These are phyloP conservation scores for Dictyostelium firmibasis DNA, from an alignment of 78 protist species.

Conservation along the genomic window DNA sequence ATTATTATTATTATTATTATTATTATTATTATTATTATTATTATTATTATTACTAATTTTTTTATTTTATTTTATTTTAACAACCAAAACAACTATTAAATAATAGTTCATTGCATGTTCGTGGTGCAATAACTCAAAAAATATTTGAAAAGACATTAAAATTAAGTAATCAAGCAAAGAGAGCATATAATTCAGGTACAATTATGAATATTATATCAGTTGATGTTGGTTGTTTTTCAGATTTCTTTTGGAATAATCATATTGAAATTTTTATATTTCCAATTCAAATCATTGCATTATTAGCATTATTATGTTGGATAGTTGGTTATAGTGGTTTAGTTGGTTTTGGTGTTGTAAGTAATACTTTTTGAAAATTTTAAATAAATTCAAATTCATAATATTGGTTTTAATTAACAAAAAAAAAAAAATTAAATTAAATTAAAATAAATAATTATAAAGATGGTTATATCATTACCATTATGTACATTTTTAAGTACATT, in stretches of 20 bases:
- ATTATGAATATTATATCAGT: constrained; percentile 31
- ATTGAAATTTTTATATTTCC: constrained; percentile 8
- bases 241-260: constrained; percentile 24
- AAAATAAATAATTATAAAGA: too few species aligned
- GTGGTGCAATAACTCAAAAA: constrained; percentile 3
- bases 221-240: constrained; percentile 32
- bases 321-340: constrained; percentile 51
- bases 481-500: background rate
- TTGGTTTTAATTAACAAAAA: too few species aligned
- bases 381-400: too few species aligned
- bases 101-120: background rate
- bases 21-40: too few species aligned
- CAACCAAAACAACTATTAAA: too few species aligned
- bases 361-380: too few species aligned
- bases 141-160: constrained; percentile 16
- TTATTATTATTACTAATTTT: too few species aligned
- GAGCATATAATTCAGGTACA: background rate
- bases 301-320: constrained; percentile 18
- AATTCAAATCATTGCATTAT: constrained; percentile 27
- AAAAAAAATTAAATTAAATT: too few species aligned
- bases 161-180: constrained; percentile 5
- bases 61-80: too few species aligned
- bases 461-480: constrained; percentile 29
- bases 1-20: too few species aligned
- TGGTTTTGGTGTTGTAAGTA: constrained; percentile 18